These are phyloP conservation scores for Epichloe amarillans DNA, from an alignment of 2,329 filamentous ascomycete genomes.

Conservation along the genomic window DNA sequence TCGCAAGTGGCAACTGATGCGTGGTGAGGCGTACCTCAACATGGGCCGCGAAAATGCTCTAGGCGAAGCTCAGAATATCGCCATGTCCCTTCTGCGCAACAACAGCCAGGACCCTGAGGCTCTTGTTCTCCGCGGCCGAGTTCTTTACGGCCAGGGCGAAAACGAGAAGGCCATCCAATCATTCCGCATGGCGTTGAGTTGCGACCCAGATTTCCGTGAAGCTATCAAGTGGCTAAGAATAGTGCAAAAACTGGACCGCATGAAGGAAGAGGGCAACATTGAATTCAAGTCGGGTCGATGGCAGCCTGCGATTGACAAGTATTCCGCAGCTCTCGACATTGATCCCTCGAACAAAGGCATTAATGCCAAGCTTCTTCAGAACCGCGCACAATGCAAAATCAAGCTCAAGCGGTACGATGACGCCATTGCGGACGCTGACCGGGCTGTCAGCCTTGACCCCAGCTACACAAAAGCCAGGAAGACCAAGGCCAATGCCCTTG, in stretches of 20 bases:
- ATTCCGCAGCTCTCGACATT: slow-evolving; percentile 68
- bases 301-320: slow-evolving; percentile 71
- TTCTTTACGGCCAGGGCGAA: slow-evolving; percentile 82
- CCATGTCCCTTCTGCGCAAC: slow-evolving; percentile 70
- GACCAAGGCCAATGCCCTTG: slow-evolving; percentile 83
- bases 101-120: slow-evolving; percentile 93
- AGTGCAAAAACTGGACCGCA: slow-evolving; percentile 82
- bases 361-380: slow-evolving; percentile 90
- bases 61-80: slow-evolving; percentile 84
- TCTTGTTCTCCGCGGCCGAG: slow-evolving; percentile 73
- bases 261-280: slow-evolving; percentile 85
- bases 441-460: slow-evolving; percentile 70
- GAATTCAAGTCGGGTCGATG: slow-evolving; percentile 80
- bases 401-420: slow-evolving; percentile 73
- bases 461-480: slow-evolving; percentile 82
- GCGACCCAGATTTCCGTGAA: slow-evolving; percentile 82
- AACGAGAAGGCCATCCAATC: slow-evolving; percentile 90
- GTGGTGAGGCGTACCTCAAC: slow-evolving; percentile 81
- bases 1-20: slow-evolving; percentile 86
- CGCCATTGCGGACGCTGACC: slow-evolving; percentile 76
- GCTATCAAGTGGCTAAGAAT: slow-evolving; percentile 80
- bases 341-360: slow-evolving; percentile 83
- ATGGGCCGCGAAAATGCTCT: slow-evolving; percentile 83
- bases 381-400: slow-evolving; percentile 73
- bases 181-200: slow-evolving; percentile 76